Percentiles rank a stretch among this genome's conserved stretches.
Evolutionary conservation across 2,329 filamentous ascomycete species (phyloP).

Genomic region (Beauveria caledonica): DNA sequence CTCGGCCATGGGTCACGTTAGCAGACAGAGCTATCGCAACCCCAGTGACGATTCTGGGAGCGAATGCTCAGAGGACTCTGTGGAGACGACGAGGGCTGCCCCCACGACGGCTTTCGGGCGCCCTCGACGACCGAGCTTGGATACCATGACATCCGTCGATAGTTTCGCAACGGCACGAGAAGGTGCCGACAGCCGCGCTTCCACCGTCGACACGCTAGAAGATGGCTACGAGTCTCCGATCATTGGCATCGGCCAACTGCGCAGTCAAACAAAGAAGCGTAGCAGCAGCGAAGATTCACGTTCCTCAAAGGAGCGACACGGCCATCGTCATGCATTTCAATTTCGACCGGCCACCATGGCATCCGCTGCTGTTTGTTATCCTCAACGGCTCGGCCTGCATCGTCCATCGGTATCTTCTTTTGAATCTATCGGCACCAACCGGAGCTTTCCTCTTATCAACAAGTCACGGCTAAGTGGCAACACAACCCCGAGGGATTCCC

Average conservation of each 20-base stretch:
- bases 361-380: neutral
- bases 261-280: neutral
- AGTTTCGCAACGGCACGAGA: constrained; percentile 52
- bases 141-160: constrained; percentile 42
- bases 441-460: constrained; percentile 55
- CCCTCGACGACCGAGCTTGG: constrained; percentile 38
- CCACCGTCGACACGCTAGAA: constrained; percentile 15
- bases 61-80: constrained; percentile 50
- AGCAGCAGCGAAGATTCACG: constrained; percentile 15
- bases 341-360: constrained; percentile 1
- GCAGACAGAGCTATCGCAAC: constrained; percentile 25
- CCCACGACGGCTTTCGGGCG: constrained; percentile 26
- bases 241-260: neutral
- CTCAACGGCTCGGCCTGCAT: constrained; percentile 27
- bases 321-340: constrained; percentile 14
- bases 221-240: constrained; percentile 7
- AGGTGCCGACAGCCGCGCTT: constrained; percentile 32
- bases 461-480: constrained; percentile 39
- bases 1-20: constrained; percentile 77
- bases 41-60: constrained; percentile 40
- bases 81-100: constrained; percentile 52
- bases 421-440: constrained; percentile 49
- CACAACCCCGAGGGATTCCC: constrained; percentile 41
- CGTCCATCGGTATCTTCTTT: constrained; percentile 50
- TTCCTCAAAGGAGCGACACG: constrained; percentile 10